A percentile compares a stretch with the other conserved stretches of the same genome.
phyloP scores from a whole-genome alignment of 148 eudicot species.

The Polygonum aviculare region DNA sequence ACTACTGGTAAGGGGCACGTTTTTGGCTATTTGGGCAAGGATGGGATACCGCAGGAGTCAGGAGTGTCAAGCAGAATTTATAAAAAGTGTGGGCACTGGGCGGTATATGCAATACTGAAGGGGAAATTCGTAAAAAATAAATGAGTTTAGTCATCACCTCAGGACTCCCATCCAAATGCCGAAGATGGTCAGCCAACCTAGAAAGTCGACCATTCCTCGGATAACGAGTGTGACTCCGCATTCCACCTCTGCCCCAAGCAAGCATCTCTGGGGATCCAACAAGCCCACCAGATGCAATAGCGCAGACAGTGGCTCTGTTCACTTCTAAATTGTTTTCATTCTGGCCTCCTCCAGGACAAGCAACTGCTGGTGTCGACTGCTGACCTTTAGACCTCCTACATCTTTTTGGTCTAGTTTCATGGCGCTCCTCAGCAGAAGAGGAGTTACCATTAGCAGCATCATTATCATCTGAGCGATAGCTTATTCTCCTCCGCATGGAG shows the following conservation, averaged over 20 bases:
- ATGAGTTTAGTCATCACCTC: conserved; percentile 24
- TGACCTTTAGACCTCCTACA: conserved; percentile 36
- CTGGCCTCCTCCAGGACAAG: conserved; percentile 30
- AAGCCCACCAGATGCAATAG: conserved; percentile 30
- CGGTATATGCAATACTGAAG: too few relatives aligned
- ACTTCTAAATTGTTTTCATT: conserved; percentile 33
- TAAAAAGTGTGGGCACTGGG: too few relatives aligned
- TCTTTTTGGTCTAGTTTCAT: conserved; percentile 41
- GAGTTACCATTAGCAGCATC: conserved; percentile 46
- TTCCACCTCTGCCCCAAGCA: conserved; percentile 71
- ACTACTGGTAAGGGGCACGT: too few relatives aligned
- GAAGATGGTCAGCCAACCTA: conserved; percentile 45
- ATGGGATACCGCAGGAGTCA: too few relatives aligned
- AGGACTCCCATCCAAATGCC: conserved; percentile 32
- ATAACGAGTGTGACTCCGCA: conserved; percentile 51
- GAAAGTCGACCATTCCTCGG: conserved; percentile 34
- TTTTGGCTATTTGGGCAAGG: too few relatives aligned
- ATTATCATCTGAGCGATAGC: conserved; percentile 53
- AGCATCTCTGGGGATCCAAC: conserved; percentile 47
- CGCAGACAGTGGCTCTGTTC: conserved; percentile 23
- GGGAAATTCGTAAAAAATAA: too few relatives aligned
- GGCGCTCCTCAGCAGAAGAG: conserved; percentile 64
- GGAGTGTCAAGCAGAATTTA: too few relatives aligned
- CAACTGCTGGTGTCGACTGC: conserved; percentile 28
- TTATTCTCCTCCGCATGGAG: conserved; percentile 37